Conservation (phyloP, 352 stramenopile genomes). For the Globisporangium ultimum region DNA sequence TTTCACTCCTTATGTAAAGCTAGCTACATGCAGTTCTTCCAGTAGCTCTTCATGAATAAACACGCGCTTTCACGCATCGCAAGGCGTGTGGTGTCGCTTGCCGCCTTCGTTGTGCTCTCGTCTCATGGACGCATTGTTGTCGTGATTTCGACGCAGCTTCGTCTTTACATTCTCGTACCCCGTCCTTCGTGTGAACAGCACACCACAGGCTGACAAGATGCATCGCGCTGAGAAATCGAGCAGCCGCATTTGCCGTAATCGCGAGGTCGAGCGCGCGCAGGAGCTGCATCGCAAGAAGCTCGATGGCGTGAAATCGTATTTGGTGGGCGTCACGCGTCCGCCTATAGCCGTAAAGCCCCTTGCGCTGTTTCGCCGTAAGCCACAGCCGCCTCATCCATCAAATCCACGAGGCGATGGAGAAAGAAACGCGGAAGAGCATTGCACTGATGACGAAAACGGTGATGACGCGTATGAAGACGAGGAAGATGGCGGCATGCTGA, state of each 20-base stretch:
- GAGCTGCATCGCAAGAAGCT: constrained; percentile 74
- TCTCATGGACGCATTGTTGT: background rate
- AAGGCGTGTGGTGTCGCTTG: background rate
- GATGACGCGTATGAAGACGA: background rate
- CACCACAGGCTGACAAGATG: constrained; percentile 25
- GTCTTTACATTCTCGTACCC: background rate
- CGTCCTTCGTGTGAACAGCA: background rate
- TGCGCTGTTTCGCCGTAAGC: constrained; percentile 13
- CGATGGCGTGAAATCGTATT: constrained; percentile 55
- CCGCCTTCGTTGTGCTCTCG: background rate
- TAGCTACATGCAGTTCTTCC: too few relatives aligned
- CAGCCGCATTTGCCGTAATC: constrained; percentile 68
- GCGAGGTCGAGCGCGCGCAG: constrained; percentile 69
- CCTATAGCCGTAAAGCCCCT: constrained; percentile 9
- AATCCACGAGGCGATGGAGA: too few relatives aligned
- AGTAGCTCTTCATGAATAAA: too few relatives aligned
- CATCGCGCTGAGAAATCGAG: constrained; percentile 74
- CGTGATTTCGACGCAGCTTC: background rate
- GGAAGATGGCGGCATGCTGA: background rate
- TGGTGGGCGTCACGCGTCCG: constrained; percentile 25
- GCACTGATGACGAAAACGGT: background rate
- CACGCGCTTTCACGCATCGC: too few relatives aligned
- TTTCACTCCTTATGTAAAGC: too few relatives aligned
- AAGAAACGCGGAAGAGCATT: background rate
- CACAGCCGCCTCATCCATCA: background rate